Evolutionary conservation across 495 filamentous ascomycete species (phyloP).

Genomic region (Pyronema domesticum): DNA sequence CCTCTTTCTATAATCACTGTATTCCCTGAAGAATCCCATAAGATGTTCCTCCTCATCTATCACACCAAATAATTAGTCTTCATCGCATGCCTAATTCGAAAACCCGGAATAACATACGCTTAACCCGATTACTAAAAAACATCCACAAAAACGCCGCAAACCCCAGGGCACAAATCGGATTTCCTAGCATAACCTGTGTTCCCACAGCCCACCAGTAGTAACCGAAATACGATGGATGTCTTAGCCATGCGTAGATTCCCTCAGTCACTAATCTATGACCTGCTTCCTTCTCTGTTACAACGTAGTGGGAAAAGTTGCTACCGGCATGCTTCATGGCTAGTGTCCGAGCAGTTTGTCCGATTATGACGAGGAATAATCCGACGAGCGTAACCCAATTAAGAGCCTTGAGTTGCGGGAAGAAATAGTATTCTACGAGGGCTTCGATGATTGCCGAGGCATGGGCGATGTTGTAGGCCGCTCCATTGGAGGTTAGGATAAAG

Average conservation of each 20-base stretch:
- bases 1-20: slow-evolving; percentile 48
- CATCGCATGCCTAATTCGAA: no score
- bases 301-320: slow-evolving; percentile 76
- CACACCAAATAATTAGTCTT: background rate
- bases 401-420: slow-evolving; percentile 35
- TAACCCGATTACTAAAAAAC: slow-evolving; percentile 62
- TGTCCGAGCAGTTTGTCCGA: slow-evolving; percentile 57
- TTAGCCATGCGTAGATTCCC: slow-evolving; percentile 42
- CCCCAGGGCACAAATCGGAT: slow-evolving; percentile 52
- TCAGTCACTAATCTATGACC: slow-evolving; percentile 61
- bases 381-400: slow-evolving; percentile 17
- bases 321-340: slow-evolving; percentile 79
- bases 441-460: slow-evolving; percentile 58
- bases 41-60: slow-evolving; percentile 61
- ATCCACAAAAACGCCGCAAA: slow-evolving; percentile 63
- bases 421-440: slow-evolving; percentile 38
- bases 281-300: slow-evolving; percentile 46
- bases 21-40: slow-evolving; percentile 66
- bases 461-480: slow-evolving; percentile 65
- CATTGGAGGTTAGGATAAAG: slow-evolving; percentile 77
- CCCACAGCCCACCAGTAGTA: slow-evolving; percentile 98
- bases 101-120: slow-evolving; percentile 43
- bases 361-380: slow-evolving; percentile 44
- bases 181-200: slow-evolving; percentile 78
- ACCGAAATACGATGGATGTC: slow-evolving; percentile 89